Base-by-base conservation (phyloP, 2,329 filamentous ascomycete genomes). In the Aquanectria penicillioides region DNA sequence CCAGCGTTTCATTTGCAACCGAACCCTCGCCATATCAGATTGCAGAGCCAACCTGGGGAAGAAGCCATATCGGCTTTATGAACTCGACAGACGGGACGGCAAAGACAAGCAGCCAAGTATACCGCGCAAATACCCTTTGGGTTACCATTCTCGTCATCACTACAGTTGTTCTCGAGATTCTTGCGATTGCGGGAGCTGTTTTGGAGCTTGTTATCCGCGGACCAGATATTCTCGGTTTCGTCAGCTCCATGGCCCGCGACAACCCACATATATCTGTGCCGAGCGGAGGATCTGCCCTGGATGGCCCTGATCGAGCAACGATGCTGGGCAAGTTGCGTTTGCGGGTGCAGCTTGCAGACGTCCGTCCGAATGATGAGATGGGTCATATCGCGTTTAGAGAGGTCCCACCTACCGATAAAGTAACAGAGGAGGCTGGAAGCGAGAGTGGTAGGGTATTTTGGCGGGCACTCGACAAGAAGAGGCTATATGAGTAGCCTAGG, bases 331-430 rank as follows among this genome's bases (percentile, higher is more conserved):
- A 34, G 3, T 18, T 63, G 2, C 43, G 50, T 12, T 18, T 63
- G 2, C 43, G 50, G 12, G 34, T 62, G 2, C 58, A 62, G 7
- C 44, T 63, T 3, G 26, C 46, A 9, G 61, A 62, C 43, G 22
- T 59, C 2, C 15, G 38, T 4, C 37, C 58, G 1, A 8, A 31
- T 10, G 40, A 29, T 2, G 49, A 48, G 1, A 17, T 17, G 6
- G 61, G 61, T 2, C 58, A 63, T 15, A 44, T 61, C n/a, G 61
- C 40, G 15, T 44, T 44, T 28, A n/a, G n/a, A n/a, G n/a, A n/a
- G n/a, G n/a, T n/a, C n/a, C n/a, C n/a, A n/a, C n/a, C n/a, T n/a
- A n/a, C n/a, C n/a, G n/a, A n/a, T n/a, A n/a, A n/a, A n/a, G n/a
- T n/a, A n/a, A n/a, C n/a, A n/a, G n/a, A n/a, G n/a, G n/a, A n/a